Conservation (phyloP, 2,329 filamentous ascomycete species). For the Teratosphaeria epicoccoides region DNA sequence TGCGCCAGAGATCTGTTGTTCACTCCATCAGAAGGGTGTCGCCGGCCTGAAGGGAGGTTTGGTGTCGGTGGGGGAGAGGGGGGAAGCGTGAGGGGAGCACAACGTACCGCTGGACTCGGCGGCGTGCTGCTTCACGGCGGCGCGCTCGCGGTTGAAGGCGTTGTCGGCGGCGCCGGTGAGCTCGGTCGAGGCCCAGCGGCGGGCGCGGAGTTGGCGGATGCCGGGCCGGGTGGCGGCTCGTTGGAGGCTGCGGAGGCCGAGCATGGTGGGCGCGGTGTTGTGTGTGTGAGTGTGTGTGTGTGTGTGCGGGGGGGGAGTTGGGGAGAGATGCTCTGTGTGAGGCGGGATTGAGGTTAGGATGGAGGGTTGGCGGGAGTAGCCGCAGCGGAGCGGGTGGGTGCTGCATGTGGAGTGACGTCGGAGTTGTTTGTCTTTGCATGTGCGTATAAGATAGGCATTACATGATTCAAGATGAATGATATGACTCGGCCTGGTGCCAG, state of each 20-base stretch:
- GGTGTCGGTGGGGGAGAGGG: not conserved
- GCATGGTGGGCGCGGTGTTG: constrained; percentile 13
- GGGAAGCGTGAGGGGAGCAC: not conserved
- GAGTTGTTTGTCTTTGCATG: not conserved
- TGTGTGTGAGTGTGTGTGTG: constrained; percentile 1
- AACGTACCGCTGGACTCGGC: constrained; percentile 67
- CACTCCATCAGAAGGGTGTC: no score
- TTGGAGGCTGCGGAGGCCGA: constrained; percentile 18
- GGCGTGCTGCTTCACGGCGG: constrained; percentile 84
- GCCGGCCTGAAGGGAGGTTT: no score
- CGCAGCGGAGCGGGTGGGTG: not conserved
- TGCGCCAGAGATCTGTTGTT: constrained; percentile 80
- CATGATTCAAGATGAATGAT: not conserved
- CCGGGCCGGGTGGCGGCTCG: constrained; percentile 14
- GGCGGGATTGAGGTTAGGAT: not conserved
- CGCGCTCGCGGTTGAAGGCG: constrained; percentile 84
- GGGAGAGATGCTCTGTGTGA: not conserved
- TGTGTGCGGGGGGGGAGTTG: constrained; percentile 3
- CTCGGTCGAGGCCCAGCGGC: constrained; percentile 3
- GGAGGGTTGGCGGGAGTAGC: not conserved
- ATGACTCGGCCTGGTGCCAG: not conserved
- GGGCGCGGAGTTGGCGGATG: constrained; percentile 17
- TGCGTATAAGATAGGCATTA: not conserved
- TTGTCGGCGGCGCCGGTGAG: constrained; percentile 62
- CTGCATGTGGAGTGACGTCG: not conserved